Evolutionary conservation across 1,139 yeast genomes (phyloP), one percentile per base, ranked within the genome.

Genomic region (Pichia sp.): DNA sequence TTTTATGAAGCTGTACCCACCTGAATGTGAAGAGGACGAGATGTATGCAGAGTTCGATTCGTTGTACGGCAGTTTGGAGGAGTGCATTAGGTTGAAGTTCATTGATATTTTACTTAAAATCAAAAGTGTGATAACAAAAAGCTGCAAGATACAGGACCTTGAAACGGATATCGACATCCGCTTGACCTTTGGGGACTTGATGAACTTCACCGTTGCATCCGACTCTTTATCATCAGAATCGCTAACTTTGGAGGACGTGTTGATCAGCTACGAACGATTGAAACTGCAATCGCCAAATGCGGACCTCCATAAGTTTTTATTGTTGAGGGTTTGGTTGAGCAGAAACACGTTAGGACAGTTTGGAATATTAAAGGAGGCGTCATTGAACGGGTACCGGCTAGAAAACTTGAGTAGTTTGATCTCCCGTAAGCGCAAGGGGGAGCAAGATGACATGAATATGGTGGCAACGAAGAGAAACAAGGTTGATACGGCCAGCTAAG

Each of bases 211-310:
- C 4, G 67, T 78, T 11, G 65, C 74, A 4, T 81, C 78, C 56
- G 80, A 78, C 61, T 73, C 72, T 54, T 60, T 72, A 1, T 71
- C 72, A 57, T 64, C 75, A 11, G 55, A 66, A 30, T 70, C 70
- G 41, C 60, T 75, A 5, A 64, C 66, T 0, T 56, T 78, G 16
- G 61, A 62, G 23, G 79, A 75, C 57, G 67, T 78, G 32, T 59
- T 75, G 16, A 58, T 64, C 11, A 60, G 73, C 5, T 76, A 72
- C 57, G 59, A 61, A 16, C 65, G 65, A 8, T 62, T 76, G 34
- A 63, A 65, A 15, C 60, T 61, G 4, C 58, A 57, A 13, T 51
- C 57, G 15, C 54, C 57, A n/a, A 56, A 56, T 42, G 45, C 54
- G 8, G 57, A 54, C 32, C 32, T 55, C 8, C 49, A 54, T 29